Percentiles rank a stretch among this genome's conserved stretches.
Evolutionary conservation across 1,284 basidiomycete genomes (phyloP).

Genomic region (Boletus semigastroideus): DNA sequence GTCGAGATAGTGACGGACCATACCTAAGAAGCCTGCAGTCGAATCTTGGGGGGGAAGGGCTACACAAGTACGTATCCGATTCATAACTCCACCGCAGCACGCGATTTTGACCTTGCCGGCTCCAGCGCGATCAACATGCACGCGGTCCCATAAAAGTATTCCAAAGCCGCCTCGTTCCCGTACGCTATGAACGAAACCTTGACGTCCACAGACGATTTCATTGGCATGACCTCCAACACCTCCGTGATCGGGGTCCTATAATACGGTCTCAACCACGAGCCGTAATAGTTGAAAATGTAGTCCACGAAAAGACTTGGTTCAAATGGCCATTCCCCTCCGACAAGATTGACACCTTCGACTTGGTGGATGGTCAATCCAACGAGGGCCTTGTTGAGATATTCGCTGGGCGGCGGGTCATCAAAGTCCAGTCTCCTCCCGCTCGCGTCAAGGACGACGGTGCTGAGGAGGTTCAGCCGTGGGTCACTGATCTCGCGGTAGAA

Average conservation of each 20-base stretch:
- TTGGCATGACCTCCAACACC: conserved; percentile 8
- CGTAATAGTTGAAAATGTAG: not conserved
- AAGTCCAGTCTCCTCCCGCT: not conserved
- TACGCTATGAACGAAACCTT: not conserved
- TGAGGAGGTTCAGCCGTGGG: conserved; percentile 6
- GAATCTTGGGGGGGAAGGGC: no score
- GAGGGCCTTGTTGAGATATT: not conserved
- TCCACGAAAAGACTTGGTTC: not conserved
- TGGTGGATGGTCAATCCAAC: conserved; percentile 17
- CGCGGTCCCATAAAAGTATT: no score
- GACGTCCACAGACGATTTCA: conserved; percentile 7
- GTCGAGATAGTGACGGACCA: no score
- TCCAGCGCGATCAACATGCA: no score
- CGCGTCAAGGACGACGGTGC: conserved; percentile 13
- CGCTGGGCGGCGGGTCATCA: no score
- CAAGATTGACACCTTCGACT: conserved; percentile 3
- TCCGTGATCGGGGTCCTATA: not conserved
- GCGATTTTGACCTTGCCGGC: no score
- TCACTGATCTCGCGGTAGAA: not conserved
- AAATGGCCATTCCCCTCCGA: not conserved
- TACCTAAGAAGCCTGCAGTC: no score
- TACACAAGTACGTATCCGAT: no score
- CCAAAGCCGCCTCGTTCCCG: not conserved
- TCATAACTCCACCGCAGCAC: no score
- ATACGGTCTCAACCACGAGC: not conserved